Evolutionary conservation across 2,329 filamentous ascomycete genomes (phyloP).

Genomic region (Gremmenia infestans): DNA sequence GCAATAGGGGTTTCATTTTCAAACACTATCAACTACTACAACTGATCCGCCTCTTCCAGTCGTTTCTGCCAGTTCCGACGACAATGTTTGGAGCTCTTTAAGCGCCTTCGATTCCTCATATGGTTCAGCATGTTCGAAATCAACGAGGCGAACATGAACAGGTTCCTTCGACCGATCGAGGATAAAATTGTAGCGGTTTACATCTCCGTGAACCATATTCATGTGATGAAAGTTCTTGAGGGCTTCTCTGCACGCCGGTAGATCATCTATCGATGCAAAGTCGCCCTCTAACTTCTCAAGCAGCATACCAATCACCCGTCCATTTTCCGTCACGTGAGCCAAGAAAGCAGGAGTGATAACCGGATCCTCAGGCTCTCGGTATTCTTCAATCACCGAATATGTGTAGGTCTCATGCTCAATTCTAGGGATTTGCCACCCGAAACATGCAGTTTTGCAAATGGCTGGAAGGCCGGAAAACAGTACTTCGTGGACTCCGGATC

Average conservation of each 20-base stretch:
- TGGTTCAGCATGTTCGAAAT: conserved; percentile 9
- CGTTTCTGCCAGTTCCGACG: conserved; percentile 4
- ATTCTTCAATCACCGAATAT: neutral
- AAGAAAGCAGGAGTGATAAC: conserved; percentile 25
- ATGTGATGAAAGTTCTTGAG: neutral
- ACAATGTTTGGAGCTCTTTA: conserved; percentile 8
- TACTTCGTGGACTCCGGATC: conserved; percentile 9
- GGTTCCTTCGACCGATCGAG: conserved; percentile 4
- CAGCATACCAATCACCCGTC: conserved; percentile 30
- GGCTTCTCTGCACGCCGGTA: conserved; percentile 21
- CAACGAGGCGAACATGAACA: conserved; percentile 8
- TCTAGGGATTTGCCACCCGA: neutral
- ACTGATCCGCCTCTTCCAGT: conserved; percentile 6
- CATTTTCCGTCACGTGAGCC: conserved; percentile 29
- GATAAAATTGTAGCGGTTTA: conserved; percentile 8
- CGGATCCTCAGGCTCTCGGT: neutral
- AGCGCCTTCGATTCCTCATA: conserved; percentile 6
- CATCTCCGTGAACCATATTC: conserved; percentile 4
- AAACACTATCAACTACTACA: conserved; percentile 2
- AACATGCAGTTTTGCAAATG: neutral
- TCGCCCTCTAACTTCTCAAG: conserved; percentile 28
- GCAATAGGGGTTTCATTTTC: conserved; percentile 1
- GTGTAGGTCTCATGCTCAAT: neutral
- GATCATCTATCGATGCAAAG: conserved; percentile 27
- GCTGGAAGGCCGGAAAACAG: neutral